Evolutionary conservation across 306 rosid genomes (phyloP), one percentile per base, ranked within the genome.

Genomic region (Oxytropis ochrocephala): DNA sequence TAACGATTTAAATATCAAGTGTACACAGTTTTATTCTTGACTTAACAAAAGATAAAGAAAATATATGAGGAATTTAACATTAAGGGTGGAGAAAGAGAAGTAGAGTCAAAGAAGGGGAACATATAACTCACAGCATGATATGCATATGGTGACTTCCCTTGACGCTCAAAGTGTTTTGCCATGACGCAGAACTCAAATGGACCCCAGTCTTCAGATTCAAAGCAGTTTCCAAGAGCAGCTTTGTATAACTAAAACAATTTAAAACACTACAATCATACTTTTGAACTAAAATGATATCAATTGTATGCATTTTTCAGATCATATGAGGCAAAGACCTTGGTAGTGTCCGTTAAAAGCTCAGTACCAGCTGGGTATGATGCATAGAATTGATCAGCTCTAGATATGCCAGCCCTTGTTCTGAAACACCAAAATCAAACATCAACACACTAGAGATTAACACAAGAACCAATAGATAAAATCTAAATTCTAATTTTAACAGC

Each of bases 361-460:
- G 96, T 90, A 76, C 98, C 95, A 59, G 95, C 97, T 0, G 98
- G 97, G 79, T 90, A 94, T 7, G 97, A 87, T 11, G 98, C 97
- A 74, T 94, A 94, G 83, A 75, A 90, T 63, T 94, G 98, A 79
- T 94, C 97, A 13, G 83, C 98, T 81, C 97, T 86, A 18, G 98
- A 94, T 74, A 80, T 85, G 75, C 98, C 98, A 76, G 98, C 97
- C 81, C 98, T 81, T 13, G 97, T 94, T 84, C 97, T 89, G 89
- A 56, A 85, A 75, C 57, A 76, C 65, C 80, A 75, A 49, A 35
- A 73, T 30, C 50, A 64, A 29, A 72, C 4, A 27, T 44, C 44
- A 29, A 76, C 11, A 66, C 27, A 42, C 30, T 32, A 43, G 35
- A 73, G 11, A 70, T 54, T 65, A 83, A 8, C 46, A 49, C 46